Evolutionary conservation across 768 basidiomycete species (phyloP), one percentile per base, ranked within the genome.

Genomic region (Suillus discolor): DNA sequence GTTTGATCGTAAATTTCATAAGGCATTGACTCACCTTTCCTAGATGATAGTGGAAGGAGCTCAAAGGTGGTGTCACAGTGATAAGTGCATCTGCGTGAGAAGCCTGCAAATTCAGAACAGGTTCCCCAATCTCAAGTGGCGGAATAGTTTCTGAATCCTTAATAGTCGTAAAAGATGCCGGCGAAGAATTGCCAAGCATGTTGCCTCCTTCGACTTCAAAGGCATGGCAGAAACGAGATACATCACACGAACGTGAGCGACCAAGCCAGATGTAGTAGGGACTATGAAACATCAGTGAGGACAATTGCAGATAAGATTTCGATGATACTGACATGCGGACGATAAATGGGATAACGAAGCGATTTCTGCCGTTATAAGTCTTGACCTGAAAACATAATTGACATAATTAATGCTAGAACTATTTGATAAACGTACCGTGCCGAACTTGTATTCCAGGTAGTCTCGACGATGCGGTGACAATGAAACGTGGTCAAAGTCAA

Each of bases 241-340:
- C 84, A 66, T 89, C 87, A 66, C 86, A 83, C 4, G 82, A 77
- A 31, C 89, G 86, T 11, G 89, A 85, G 60, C 89, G 86, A 42
- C 90, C 90, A 38, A 93, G 81, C 84, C 89, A 92, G 69, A 93
- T 86, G 73, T 92, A 92, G 78, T 89, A 90, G 0, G 88, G 87
- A 36, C 85, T 88, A 65, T 3, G 18, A 38, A 31, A 41, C 6
- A 25, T 45, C 66, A 18, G 34, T n/a, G 1, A 55, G 12, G 54
- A 36, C 31, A 15, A 55, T 34, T 57, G 53, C 12, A 51, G 65
- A 54, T 57, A 47, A 31, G 25, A 45, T 18, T 63, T 66, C 59
- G 39, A 62, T 69, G 68, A 66, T 2, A 76, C 84, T 62, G 44
- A 86, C 82, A 91, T 91, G 71, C 87, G 78, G 57, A 90, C 83